Evolutionary conservation across 2,329 filamentous ascomycete species (phyloP).

Genomic region (Fragosphaeria purpurea): DNA sequence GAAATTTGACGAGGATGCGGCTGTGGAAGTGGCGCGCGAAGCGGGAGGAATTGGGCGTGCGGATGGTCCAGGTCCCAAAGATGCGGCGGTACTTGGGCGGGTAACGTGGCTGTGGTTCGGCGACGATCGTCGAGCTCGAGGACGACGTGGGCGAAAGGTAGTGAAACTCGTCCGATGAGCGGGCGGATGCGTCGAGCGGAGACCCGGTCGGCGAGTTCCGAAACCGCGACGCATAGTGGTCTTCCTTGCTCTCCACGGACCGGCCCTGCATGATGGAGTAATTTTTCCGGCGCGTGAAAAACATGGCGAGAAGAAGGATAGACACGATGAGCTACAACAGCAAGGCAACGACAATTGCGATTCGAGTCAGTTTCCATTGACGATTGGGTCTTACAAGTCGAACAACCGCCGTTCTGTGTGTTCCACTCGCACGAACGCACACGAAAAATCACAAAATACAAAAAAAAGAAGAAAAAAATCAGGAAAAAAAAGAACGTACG

Average conservation of each 20-base stretch:
- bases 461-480: too few relatives aligned
- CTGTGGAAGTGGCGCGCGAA: constrained; percentile 49
- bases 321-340: constrained; percentile 2
- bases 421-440: too few relatives aligned
- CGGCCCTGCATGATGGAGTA: constrained; percentile 1
- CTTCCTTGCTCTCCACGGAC: not conserved
- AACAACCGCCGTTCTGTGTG: too few relatives aligned
- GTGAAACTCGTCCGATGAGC: not conserved
- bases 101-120: not conserved
- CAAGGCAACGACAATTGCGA: not conserved
- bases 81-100: constrained; percentile 8
- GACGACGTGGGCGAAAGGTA: not conserved
- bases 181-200: not conserved
- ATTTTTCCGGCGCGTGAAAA: constrained; percentile 2
- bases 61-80: constrained; percentile 21
- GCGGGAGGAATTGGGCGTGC: constrained; percentile 46
- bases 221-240: not conserved
- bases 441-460: too few relatives aligned
- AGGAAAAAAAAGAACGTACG: not conserved
- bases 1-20: constrained; percentile 51
- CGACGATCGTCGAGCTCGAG: not conserved
- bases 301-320: constrained; percentile 6
- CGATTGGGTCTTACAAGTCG: too few relatives aligned
- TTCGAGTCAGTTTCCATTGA: too few relatives aligned
- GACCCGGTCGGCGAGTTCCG: not conserved